These are phyloP conservation scores for Cercospora zeina DNA, from an alignment of 2,329 filamentous ascomycete genomes.

Conservation along the genomic window DNA sequence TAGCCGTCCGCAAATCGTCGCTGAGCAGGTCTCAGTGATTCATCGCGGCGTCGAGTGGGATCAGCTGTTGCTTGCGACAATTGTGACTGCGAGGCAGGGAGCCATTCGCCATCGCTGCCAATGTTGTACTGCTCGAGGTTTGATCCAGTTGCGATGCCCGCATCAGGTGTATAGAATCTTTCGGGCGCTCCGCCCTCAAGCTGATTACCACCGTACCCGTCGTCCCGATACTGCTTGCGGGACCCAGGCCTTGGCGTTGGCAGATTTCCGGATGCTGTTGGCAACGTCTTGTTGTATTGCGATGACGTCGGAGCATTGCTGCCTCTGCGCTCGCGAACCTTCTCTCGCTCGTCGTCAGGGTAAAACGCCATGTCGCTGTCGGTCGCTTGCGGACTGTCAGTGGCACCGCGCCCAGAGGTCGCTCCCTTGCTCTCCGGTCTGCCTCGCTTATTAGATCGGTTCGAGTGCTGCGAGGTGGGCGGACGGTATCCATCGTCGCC, in stretches of 20 bases:
- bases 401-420: constrained; percentile 49
- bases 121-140: constrained; percentile 38
- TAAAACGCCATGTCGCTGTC: constrained; percentile 47
- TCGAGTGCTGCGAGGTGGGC: constrained; percentile 31
- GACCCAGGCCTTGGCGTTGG: constrained; percentile 29
- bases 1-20: constrained; percentile 85
- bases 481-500: constrained; percentile 36
- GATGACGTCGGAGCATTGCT: constrained; percentile 26
- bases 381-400: constrained; percentile 48
- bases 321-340: constrained; percentile 25
- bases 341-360: constrained; percentile 44
- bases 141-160: constrained; percentile 16
- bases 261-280: constrained; percentile 23
- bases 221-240: constrained; percentile 38
- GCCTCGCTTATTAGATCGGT: constrained; percentile 37
- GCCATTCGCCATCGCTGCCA: constrained; percentile 33
- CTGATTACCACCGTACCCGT: constrained; percentile 36
- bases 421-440: constrained; percentile 43
- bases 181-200: constrained; percentile 34
- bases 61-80: constrained; percentile 35
- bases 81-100: constrained; percentile 40
- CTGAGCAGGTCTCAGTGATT: constrained; percentile 68
- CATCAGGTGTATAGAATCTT: constrained; percentile 38
- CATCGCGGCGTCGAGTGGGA: constrained; percentile 44
- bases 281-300: constrained; percentile 33